These are phyloP conservation scores for Poteriospumella lacustris DNA, from an alignment of 108 stramenopile species.

Conservation along the genomic window DNA sequence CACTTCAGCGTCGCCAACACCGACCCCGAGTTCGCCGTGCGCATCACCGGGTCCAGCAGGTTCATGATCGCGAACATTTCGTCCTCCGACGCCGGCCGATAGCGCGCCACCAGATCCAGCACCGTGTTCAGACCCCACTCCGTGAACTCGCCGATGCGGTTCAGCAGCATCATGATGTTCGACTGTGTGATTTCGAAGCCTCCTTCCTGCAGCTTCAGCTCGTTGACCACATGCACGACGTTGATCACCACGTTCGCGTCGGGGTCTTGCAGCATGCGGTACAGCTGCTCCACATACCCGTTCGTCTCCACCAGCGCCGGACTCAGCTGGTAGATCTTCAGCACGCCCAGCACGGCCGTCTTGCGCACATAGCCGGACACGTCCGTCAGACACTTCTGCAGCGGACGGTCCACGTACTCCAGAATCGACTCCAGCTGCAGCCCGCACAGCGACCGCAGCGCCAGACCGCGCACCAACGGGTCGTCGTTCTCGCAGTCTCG, in stretches of 20 bases:
- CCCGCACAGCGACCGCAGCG: slow-evolving; percentile 81
- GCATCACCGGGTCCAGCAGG: slow-evolving; percentile 89
- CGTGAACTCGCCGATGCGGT: slow-evolving; percentile 89
- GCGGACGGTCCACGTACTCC: slow-evolving; percentile 85
- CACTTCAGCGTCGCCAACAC: slow-evolving; percentile 88
- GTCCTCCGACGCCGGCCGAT: slow-evolving; percentile 81
- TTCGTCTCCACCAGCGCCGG: slow-evolving; percentile 67
- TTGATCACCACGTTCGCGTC: slow-evolving; percentile 92
- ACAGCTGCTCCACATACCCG: slow-evolving; percentile 81
- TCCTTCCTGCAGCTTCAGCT: slow-evolving; percentile 79
- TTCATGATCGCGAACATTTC: slow-evolving; percentile 98
- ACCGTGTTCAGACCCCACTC: slow-evolving; percentile 92
- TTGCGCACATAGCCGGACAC: slow-evolving; percentile 94
- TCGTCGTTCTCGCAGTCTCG: slow-evolving; percentile 87
- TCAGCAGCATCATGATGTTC: slow-evolving; percentile 87
- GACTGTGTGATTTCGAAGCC: slow-evolving; percentile 91
- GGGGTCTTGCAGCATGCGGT: slow-evolving; percentile 91
- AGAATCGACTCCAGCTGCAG: slow-evolving; percentile 87
- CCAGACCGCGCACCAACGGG: slow-evolving; percentile 97
- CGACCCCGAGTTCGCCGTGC: slow-evolving; percentile 82
- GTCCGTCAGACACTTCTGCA: slow-evolving; percentile 71
- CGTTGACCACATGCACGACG: slow-evolving; percentile 85
- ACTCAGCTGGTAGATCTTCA: slow-evolving; percentile 88
- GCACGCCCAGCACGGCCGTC: slow-evolving; percentile 93
- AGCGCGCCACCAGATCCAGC: slow-evolving; percentile 83